Evolutionary conservation across 768 basidiomycete species (phyloP).

Genomic region (Lactarius pseudohatsudake): DNA sequence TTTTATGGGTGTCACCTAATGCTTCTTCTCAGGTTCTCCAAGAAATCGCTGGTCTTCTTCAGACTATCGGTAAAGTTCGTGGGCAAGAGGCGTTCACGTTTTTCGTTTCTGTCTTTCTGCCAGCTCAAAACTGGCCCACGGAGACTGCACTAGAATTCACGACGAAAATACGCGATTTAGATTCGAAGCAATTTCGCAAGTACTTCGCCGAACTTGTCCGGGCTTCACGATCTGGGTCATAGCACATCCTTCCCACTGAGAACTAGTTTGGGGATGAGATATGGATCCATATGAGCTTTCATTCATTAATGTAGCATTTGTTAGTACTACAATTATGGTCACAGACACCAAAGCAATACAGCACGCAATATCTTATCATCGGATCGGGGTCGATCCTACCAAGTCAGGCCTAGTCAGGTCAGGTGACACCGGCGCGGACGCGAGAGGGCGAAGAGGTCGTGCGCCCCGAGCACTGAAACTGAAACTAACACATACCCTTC

Average conservation of each 20-base stretch:
- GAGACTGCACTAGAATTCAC: slow-evolving; percentile 77
- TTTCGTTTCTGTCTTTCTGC: slow-evolving; percentile 76
- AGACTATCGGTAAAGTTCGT: slow-evolving; percentile 72
- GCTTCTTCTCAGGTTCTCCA: slow-evolving; percentile 64
- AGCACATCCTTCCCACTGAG: slow-evolving; percentile 8
- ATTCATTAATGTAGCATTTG: slow-evolving; percentile 16
- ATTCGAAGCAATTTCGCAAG: slow-evolving; percentile 76
- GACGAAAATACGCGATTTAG: slow-evolving; percentile 69
- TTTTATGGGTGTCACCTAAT: background rate
- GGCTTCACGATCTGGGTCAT: slow-evolving; percentile 51
- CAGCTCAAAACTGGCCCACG: slow-evolving; percentile 84
- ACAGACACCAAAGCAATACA: slow-evolving; percentile 1
- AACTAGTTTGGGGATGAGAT: slow-evolving; percentile 2
- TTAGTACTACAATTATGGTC: slow-evolving; percentile 9
- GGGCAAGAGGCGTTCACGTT: slow-evolving; percentile 83
- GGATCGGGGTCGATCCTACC: background rate
- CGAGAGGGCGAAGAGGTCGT: background rate
- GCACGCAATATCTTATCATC: slow-evolving; percentile 7
- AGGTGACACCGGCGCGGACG: slow-evolving; percentile 20
- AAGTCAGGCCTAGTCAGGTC: slow-evolving; percentile 7
- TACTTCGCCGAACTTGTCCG: slow-evolving; percentile 85
- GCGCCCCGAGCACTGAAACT: background rate
- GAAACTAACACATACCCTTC: background rate
- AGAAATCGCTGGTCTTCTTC: slow-evolving; percentile 85
- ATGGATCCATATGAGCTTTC: background rate